Conservation (phyloP, 495 filamentous ascomycete species). For the Talaromyces stipitatus region DNA sequence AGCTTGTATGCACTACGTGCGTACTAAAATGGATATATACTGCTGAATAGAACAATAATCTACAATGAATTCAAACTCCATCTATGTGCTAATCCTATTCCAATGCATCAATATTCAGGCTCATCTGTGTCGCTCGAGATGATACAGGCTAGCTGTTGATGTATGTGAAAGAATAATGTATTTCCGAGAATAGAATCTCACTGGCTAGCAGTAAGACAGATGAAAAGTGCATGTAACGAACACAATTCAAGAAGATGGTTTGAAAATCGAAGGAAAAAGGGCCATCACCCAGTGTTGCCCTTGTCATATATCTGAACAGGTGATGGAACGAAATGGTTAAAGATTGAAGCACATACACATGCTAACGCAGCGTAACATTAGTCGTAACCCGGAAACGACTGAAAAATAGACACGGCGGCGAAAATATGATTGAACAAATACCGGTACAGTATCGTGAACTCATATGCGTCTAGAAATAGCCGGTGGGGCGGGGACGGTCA, state of each 20-base stretch:
- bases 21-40: neutral
- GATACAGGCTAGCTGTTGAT: slow-evolving; percentile 3
- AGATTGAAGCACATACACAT: neutral
- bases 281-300: neutral
- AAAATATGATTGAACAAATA: neutral
- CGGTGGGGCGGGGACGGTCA: slow-evolving; percentile 6
- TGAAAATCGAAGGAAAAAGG: neutral
- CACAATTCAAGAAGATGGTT: neutral
- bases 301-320: neutral
- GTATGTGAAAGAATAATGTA: neutral
- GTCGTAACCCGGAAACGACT: too few relatives aligned
- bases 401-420: neutral
- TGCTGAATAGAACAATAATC: neutral
- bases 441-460: neutral
- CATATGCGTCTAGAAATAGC: slow-evolving; percentile 1
- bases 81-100: slow-evolving; percentile 3
- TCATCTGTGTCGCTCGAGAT: neutral
- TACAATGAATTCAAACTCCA: neutral
- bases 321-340: neutral
- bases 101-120: neutral
- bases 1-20: neutral
- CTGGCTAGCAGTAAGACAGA: neutral
- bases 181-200: neutral
- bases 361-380: neutral
- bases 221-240: neutral